Percentiles rank a stretch among this genome's conserved stretches.
Conservation (phyloP, 2,329 filamentous ascomycete species). For the Colletotrichum paranaense region DNA sequence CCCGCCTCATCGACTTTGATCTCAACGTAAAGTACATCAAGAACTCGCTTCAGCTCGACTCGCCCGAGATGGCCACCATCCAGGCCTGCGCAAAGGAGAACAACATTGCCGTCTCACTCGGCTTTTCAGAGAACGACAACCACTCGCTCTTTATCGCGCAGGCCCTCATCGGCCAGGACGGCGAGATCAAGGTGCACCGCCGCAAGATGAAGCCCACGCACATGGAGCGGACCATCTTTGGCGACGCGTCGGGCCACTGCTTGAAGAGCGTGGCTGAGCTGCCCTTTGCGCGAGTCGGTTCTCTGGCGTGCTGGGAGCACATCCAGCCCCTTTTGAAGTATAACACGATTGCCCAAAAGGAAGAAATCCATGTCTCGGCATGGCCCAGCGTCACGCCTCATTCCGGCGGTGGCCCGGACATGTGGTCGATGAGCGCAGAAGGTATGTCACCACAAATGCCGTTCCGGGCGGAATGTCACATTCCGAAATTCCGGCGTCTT, state of each 20-base stretch:
- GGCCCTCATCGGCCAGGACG: constrained; percentile 53
- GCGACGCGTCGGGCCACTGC: constrained; percentile 28
- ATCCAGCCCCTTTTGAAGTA: constrained; percentile 60
- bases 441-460: not conserved
- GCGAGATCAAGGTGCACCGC: constrained; percentile 51
- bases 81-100: constrained; percentile 53
- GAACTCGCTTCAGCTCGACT: constrained; percentile 54
- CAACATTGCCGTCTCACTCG: constrained; percentile 58
- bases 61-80: constrained; percentile 56
- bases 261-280: constrained; percentile 59
- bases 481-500: constrained; percentile 46
- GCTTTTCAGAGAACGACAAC: constrained; percentile 60
- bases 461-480: not conserved
- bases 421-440: constrained; percentile 33
- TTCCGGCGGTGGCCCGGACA: constrained; percentile 12
- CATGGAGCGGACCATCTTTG: constrained; percentile 60
- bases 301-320: constrained; percentile 68
- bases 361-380: constrained; percentile 44
- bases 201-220: constrained; percentile 66
- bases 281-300: constrained; percentile 62
- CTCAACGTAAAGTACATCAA: constrained; percentile 48
- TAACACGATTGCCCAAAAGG: constrained; percentile 41
- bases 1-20: constrained; percentile 44
- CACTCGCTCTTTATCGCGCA: constrained; percentile 60
- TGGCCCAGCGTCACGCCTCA: constrained; percentile 40